Percentiles rank a stretch among this genome's conserved stretches.
These are phyloP conservation scores for Penstemon eatonii DNA, from an alignment of 257 asterid species.

Conservation along the genomic window DNA sequence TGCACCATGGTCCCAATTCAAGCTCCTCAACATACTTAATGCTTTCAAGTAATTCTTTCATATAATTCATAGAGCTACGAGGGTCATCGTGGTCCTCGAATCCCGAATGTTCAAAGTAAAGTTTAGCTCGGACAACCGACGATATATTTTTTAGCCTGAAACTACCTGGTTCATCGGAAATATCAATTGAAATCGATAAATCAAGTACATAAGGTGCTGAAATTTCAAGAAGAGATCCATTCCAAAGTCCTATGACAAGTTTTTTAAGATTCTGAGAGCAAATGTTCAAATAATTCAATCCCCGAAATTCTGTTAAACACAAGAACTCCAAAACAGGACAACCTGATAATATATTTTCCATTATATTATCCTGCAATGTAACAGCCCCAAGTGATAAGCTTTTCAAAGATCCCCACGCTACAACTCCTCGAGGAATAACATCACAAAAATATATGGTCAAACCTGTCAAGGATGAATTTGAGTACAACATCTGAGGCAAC, in stretches of 20 bases:
- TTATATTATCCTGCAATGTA: not conserved
- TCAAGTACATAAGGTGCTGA: slow-evolving; percentile 23
- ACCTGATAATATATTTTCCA: not conserved
- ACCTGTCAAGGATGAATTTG: not conserved
- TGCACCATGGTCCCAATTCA: not conserved
- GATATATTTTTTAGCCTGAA: not conserved
- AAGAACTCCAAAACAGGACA: not conserved
- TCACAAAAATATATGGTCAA: not conserved
- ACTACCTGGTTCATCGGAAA: too few species aligned
- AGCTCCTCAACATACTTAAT: slow-evolving; percentile 8
- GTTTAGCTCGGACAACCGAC: slow-evolving; percentile 1
- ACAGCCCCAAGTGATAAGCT: not conserved
- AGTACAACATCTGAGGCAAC: not conserved
- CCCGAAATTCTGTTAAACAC: not conserved
- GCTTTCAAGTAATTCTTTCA: not conserved
- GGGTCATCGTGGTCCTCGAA: too few species aligned
- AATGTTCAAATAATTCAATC: not conserved
- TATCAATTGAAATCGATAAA: not conserved
- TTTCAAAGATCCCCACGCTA: not conserved
- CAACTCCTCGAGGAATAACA: not conserved
- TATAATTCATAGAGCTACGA: not conserved
- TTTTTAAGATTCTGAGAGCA: not conserved
- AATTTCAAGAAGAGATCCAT: not conserved
- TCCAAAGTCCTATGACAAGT: not conserved
- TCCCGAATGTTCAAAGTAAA: not conserved